phyloP scores from a whole-genome alignment of 1,284 basidiomycete species.

The Sanghuangporus sanghuang region DNA sequence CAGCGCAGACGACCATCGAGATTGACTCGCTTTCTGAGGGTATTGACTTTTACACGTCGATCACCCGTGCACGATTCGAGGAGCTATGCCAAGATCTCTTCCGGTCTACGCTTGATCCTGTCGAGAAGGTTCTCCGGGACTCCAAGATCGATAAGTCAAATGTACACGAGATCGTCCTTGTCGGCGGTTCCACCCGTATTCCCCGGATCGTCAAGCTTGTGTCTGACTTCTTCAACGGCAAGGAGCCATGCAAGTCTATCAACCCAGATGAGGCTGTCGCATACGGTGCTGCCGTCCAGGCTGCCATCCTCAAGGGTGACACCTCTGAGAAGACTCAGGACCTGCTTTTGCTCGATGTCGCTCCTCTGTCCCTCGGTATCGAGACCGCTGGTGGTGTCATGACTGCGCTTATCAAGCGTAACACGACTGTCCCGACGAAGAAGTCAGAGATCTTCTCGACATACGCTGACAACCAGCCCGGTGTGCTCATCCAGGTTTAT shows the following conservation, averaged over 20 bases:
- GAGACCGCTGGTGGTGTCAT: constrained; percentile 99
- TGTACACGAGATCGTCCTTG: constrained; percentile 96
- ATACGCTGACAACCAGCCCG: constrained; percentile 98
- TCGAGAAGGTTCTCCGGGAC: constrained; percentile 98
- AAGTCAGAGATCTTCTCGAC: constrained; percentile 99
- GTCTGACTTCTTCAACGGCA: constrained; percentile 98
- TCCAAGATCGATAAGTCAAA: constrained; percentile 96
- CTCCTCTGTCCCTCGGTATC: constrained; percentile 95
- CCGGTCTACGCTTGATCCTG: constrained; percentile 94
- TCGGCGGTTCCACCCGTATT: constrained; percentile 98
- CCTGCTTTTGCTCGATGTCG: constrained; percentile 94
- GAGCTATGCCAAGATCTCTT: constrained; percentile 97
- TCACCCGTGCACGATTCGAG: constrained; percentile 99
- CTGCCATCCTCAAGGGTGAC: constrained; percentile 96
- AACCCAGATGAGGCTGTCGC: constrained; percentile 99
- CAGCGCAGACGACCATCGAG: constrained; percentile 95
- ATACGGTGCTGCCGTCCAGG: constrained; percentile 99
- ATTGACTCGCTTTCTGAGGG: constrained; percentile 98
- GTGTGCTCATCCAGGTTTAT: constrained; percentile 97
- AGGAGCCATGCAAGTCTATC: constrained; percentile 95
- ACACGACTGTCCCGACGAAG: constrained; percentile 98
- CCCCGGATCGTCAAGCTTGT: constrained; percentile 97
- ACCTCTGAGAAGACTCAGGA: constrained; percentile 98
- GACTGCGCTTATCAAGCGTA: constrained; percentile 96
- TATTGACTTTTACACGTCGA: constrained; percentile 97